Evolutionary conservation across 805 yeast species (phyloP), one percentile per base, ranked within the genome.

Genomic region (Candida maesae): DNA sequence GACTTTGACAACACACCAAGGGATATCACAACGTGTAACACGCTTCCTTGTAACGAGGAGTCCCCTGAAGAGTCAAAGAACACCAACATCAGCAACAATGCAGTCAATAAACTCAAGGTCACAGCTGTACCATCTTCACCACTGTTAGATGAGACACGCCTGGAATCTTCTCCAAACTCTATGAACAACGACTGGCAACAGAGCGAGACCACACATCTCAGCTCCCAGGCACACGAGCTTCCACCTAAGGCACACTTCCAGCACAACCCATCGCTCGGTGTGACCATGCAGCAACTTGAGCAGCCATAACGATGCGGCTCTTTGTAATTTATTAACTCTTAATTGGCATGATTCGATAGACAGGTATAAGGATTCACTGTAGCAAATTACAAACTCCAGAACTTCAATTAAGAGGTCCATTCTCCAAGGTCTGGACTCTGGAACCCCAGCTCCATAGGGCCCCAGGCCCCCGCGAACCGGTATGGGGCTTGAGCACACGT

Each of bases 31-130:
- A 56, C 62, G 4, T 58, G 62, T 34, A 58, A 56, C 36, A 58
- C 62, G 12, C 41, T 58, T n/a, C 60, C 62, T 7, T 56, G 59
- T 26, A 50, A 50, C 27, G 61, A 53, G 36, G 59, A 55, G 23
- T 51, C 58, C n/a, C 56, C 56, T 9, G 55, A 51, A n/a, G 42
- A 30, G 33, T 19, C 35, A 25, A 36, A 33, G 33, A 36, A 32
- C 15, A 27, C 35, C 14, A 24, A 5, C 32, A 18, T 29, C 18
- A 24, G 11, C 35, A 24, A 15, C 38, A 40, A 35, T 25, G 26
- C 15, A 14, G 7, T 15, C 19, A 38, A 30, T 33, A 40, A 31
- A 24, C 36, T 35, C 29, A 50, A 45, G 29, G 42, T 35, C 11
- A 38, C 43, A 3, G 40, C 49, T 2, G 47, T 52, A 48, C 57